Evolutionary conservation across 805 yeast genomes (phyloP).

Genomic region (Tetrapisispora fleetii): DNA sequence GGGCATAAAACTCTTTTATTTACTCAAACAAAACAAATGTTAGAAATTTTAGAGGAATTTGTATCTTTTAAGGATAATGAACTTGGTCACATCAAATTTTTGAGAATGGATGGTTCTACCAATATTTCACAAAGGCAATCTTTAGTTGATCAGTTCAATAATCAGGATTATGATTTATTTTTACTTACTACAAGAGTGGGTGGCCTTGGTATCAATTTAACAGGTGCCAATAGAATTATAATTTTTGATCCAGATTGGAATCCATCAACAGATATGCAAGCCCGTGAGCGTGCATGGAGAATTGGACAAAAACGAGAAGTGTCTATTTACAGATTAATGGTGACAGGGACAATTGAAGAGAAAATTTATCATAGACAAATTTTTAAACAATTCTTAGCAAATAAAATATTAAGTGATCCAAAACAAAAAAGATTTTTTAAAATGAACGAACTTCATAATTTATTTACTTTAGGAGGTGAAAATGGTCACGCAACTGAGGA

Average conservation of each 20-base stretch:
- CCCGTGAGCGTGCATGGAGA: slow-evolving; percentile 95
- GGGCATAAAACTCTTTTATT: slow-evolving; percentile 77
- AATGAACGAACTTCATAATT: slow-evolving; percentile 80
- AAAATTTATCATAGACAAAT: slow-evolving; percentile 95
- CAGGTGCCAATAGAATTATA: slow-evolving; percentile 91
- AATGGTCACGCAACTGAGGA: slow-evolving; percentile 33
- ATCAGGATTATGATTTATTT: slow-evolving; percentile 52
- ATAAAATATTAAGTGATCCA: slow-evolving; percentile 90
- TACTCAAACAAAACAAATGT: slow-evolving; percentile 90
- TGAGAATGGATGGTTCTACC: slow-evolving; percentile 94
- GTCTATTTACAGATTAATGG: slow-evolving; percentile 80
- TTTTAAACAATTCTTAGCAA: slow-evolving; percentile 86
- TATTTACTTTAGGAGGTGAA: slow-evolving; percentile 72
- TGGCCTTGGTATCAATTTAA: slow-evolving; percentile 85
- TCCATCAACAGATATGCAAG: slow-evolving; percentile 95
- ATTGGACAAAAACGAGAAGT: slow-evolving; percentile 91
- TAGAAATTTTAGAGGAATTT: slow-evolving; percentile 72
- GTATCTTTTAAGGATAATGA: slow-evolving; percentile 34
- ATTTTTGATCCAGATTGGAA: slow-evolving; percentile 98
- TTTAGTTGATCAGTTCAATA: slow-evolving; percentile 74
- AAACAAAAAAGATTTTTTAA: slow-evolving; percentile 90
- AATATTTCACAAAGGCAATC: slow-evolving; percentile 66
- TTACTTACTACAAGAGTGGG: slow-evolving; percentile 91
- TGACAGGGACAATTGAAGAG: slow-evolving; percentile 92
- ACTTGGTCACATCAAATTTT: slow-evolving; percentile 35